These are phyloP conservation scores for Suhomyces taliae DNA, from an alignment of 1,139 yeast genomes.

Conservation along the genomic window DNA sequence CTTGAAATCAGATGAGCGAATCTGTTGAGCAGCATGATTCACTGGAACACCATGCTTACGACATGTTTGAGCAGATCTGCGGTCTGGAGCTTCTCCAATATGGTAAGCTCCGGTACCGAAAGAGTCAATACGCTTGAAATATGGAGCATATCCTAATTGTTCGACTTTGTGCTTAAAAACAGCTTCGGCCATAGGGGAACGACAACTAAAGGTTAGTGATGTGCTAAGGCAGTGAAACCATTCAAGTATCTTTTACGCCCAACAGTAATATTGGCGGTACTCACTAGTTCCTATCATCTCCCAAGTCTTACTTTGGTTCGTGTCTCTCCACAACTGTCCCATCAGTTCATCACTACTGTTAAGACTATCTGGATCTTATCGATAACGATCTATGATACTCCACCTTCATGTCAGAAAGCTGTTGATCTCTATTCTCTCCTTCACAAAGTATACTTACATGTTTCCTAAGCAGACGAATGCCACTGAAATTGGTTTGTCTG, in stretches of 20 bases:
- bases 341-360: no score
- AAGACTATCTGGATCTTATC: no score
- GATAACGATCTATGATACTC: no score
- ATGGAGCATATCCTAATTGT: constrained; percentile 38
- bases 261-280: neutral
- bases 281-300: constrained; percentile 8
- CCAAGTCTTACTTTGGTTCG: neutral
- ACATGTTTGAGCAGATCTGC: constrained; percentile 70
- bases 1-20: constrained; percentile 54
- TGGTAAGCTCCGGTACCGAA: constrained; percentile 90
- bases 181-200: constrained; percentile 99
- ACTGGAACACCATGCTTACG: constrained; percentile 72
- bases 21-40: constrained; percentile 73
- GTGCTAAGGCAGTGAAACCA: no score
- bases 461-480: constrained; percentile 93
- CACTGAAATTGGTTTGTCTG: constrained; percentile 50
- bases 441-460: constrained; percentile 50
- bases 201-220: constrained; percentile 51
- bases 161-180: constrained; percentile 70
- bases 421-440: no score
- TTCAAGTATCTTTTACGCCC: no score
- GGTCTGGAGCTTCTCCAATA: constrained; percentile 78
- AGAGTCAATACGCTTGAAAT: constrained; percentile 65
- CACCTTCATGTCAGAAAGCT: no score
- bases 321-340: neutral